Base-by-base conservation (phyloP, 805 yeast species). In the Cyberlindnera suaveolens region DNA sequence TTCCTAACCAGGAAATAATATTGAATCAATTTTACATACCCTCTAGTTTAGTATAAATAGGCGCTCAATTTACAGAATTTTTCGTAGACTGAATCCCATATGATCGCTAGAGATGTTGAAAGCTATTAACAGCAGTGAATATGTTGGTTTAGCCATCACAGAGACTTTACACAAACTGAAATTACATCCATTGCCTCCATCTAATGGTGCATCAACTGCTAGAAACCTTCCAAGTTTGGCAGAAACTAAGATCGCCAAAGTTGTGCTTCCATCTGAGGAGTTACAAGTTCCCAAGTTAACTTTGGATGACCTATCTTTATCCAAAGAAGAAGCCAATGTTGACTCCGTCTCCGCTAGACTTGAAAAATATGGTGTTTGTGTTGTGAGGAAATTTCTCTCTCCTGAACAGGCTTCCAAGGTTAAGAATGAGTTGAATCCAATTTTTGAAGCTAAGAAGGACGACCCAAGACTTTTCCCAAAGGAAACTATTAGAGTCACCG, bases 391-490 rank as follows among this genome's bases (percentile, higher is more conserved):
- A 4, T 34, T 32, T 15, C 27, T 38, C 17, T 14, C 11, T 3
- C 29, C 30, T 11, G 36, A 31, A 3, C 41, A 38, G 32, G 23
- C 16, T 9, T 9, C 30, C 30, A 17, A 14, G 13, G 15, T 38
- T 20, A 31, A 32, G 3, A 19, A n/a, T 6, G 41, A 38, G 17
- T 16, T 38, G 31, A 23, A 38, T n/a, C 41, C 41, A n/a, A 34
- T 31, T 3, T 38, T 38, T 32, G 41, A 38, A 15, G 16, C 16
- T 20, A 23, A 27, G 19, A 38, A 38, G 23, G 34, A 38, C n/a
- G 41, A 38, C 8, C 41, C 41, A 31, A 17, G 41, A 6, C 29
- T 38, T 15, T 38, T 38, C 34, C 41, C 41, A 20, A 38, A 38
- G 36, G 41, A 38, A 18, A 38, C 41, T 13, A 16, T 38, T 19